phyloP scores from a whole-genome alignment of 192 early-diverging fungal species.

The Thoreauomyces humboldtii region DNA sequence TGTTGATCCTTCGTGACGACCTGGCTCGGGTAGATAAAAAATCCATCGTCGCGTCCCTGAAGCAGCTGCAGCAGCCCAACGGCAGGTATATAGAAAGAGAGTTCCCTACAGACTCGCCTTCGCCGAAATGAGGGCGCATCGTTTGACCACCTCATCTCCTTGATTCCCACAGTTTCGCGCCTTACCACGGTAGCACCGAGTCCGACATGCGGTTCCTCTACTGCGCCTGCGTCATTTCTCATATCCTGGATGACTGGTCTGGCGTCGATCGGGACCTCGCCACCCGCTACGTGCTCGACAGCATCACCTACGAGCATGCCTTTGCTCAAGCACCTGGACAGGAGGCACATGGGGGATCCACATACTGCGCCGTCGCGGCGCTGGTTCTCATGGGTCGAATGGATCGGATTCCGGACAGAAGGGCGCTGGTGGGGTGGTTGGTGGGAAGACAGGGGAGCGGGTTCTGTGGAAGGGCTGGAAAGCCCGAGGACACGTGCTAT shows the following conservation, averaged over 20 bases:
- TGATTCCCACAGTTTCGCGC: slow-evolving; percentile 61
- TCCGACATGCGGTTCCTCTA: slow-evolving; percentile 88
- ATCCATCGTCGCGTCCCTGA: slow-evolving; percentile 61
- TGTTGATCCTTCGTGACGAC: slow-evolving; percentile 88
- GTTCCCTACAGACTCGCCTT: too few relatives aligned
- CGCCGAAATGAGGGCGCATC: too few relatives aligned
- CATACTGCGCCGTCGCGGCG: slow-evolving; percentile 86
- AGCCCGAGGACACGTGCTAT: slow-evolving; percentile 91
- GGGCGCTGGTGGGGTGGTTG: slow-evolving; percentile 69
- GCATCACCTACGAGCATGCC: slow-evolving; percentile 69
- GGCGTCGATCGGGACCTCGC: slow-evolving; percentile 69
- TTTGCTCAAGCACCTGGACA: slow-evolving; percentile 73
- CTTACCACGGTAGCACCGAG: slow-evolving; percentile 68
- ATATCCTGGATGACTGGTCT: slow-evolving; percentile 85
- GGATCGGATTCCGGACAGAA: slow-evolving; percentile 39
- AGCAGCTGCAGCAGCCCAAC: slow-evolving; percentile 65
- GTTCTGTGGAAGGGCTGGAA: slow-evolving; percentile 88
- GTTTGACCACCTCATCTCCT: too few relatives aligned
- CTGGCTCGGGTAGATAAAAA: slow-evolving; percentile 73
- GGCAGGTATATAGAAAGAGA: slow-evolving; percentile 63
- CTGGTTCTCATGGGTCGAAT: slow-evolving; percentile 66
- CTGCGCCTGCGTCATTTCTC: slow-evolving; percentile 80
- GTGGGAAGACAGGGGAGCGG: slow-evolving; percentile 75
- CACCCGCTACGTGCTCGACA: slow-evolving; percentile 56
- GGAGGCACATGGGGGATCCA: slow-evolving; percentile 88